Conservation (phyloP, 106 monocot genomes). For the Agapanthus africanus region DNA sequence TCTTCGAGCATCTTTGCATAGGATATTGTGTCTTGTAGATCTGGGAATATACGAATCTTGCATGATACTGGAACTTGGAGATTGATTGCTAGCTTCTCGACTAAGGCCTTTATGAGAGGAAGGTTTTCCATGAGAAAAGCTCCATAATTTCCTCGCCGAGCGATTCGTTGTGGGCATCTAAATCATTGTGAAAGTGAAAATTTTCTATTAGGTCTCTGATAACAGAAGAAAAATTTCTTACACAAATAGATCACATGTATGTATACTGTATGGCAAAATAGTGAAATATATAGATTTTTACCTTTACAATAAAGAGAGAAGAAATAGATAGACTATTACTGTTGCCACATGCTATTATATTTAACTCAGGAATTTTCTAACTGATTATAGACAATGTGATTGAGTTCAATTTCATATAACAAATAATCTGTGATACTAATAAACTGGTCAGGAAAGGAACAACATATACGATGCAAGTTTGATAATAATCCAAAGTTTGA, state of each 20-base stretch:
- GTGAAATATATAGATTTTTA: too few relatives aligned
- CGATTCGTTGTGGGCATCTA: constrained; percentile 96
- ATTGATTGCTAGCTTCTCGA: constrained; percentile 61
- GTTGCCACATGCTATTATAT: too few relatives aligned
- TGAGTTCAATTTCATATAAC: not conserved
- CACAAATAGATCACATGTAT: not conserved
- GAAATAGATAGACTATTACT: too few relatives aligned
- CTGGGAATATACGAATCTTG: constrained; percentile 83
- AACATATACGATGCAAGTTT: not conserved
- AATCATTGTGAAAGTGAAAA: constrained; percentile 7
- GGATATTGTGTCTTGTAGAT: constrained; percentile 61
- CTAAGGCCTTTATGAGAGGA: constrained; percentile 75
- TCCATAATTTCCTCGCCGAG: constrained; percentile 86
- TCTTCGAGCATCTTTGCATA: constrained; percentile 97
- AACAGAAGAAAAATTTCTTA: not conserved
- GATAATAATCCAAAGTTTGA: too few relatives aligned
- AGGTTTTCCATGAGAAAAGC: constrained; percentile 97
- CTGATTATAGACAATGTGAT: not conserved
- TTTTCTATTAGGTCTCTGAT: not conserved
- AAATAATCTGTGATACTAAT: not conserved
- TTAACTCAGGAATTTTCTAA: too few relatives aligned
- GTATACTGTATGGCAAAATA: too few relatives aligned
- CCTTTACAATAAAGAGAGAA: too few relatives aligned
- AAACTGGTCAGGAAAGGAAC: not conserved
- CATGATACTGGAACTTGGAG: constrained; percentile 90